A percentile compares a stretch with the other conserved stretches of the same genome.
phyloP scores from a whole-genome alignment of 805 yeast genomes.

The Zygosaccharomyces siamensis region DNA sequence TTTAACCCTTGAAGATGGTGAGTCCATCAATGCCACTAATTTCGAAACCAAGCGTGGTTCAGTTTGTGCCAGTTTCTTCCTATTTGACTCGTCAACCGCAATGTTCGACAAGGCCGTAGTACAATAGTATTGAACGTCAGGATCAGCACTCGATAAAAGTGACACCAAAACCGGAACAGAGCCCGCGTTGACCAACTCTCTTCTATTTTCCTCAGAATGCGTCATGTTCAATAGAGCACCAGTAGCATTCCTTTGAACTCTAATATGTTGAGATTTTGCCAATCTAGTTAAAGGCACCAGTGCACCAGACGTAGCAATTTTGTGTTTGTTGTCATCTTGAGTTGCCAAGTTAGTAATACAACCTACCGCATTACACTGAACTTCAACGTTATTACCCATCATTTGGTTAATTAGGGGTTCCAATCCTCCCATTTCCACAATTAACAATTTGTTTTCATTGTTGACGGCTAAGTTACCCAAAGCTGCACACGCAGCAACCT shows the following conservation, averaged over 20 bases:
- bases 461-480: conserved; percentile 97
- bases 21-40: conserved; percentile 86
- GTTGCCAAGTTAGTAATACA: conserved; percentile 97
- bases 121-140: conserved; percentile 97
- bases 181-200: conserved; percentile 94
- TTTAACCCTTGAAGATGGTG: conserved; percentile 89
- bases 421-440: conserved; percentile 97
- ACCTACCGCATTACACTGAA: conserved; percentile 98
- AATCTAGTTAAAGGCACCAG: conserved; percentile 88
- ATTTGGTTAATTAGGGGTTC: conserved; percentile 95
- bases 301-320: conserved; percentile 95
- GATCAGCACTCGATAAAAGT: conserved; percentile 75
- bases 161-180: conserved; percentile 96
- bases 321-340: conserved; percentile 92
- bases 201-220: conserved; percentile 93
- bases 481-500: conserved; percentile 98
- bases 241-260: conserved; percentile 98
- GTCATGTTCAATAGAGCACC: conserved; percentile 98
- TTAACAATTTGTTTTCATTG: conserved; percentile 85
- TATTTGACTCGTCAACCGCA: conserved; percentile 91
- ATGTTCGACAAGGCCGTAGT: conserved; percentile 95
- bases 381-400: conserved; percentile 96
- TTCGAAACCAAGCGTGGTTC: conserved; percentile 90
- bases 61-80: conserved; percentile 82
- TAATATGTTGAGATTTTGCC: conserved; percentile 88